phyloP scores from a whole-genome alignment of 179 eudicot genomes.

The Carnegiea gigantea region DNA sequence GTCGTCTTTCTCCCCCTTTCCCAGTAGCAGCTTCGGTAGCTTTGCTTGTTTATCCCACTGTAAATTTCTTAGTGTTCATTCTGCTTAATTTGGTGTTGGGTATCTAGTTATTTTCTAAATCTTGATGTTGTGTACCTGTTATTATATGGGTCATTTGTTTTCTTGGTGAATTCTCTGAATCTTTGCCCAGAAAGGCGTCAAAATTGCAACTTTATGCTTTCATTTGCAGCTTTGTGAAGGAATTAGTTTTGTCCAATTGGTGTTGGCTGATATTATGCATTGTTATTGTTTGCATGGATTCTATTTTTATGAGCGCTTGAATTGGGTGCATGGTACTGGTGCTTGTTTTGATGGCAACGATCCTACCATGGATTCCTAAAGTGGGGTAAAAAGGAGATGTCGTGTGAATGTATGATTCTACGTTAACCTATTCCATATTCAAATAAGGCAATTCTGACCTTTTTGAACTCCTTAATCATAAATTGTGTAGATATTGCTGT shows the following conservation, averaged over 20 bases:
- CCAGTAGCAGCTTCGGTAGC: neutral
- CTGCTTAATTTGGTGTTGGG: neutral
- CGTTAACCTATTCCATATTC: no score
- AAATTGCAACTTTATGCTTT: neutral
- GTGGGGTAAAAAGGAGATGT: no score
- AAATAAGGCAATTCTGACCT: no score
- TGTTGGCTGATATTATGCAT: neutral
- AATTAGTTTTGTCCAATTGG: neutral
- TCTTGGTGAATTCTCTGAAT: neutral
- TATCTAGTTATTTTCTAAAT: neutral
- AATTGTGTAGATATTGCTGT: no score
- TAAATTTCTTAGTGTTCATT: neutral
- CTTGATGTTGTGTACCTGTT: neutral
- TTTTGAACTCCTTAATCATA: no score
- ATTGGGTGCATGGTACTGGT: neutral
- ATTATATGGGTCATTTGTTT: neutral
- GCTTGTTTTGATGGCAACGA: neutral
- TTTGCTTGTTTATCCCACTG: neutral
- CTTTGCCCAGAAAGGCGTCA: neutral
- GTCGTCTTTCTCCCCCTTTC: constrained; percentile 10
- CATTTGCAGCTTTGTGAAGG: constrained; percentile 2
- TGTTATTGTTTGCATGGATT: neutral
- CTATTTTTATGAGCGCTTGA: neutral
- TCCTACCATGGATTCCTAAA: no score
- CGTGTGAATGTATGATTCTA: no score